Base-by-base conservation (phyloP, 2,329 filamentous ascomycete species). In the Fusarium buxicola region DNA sequence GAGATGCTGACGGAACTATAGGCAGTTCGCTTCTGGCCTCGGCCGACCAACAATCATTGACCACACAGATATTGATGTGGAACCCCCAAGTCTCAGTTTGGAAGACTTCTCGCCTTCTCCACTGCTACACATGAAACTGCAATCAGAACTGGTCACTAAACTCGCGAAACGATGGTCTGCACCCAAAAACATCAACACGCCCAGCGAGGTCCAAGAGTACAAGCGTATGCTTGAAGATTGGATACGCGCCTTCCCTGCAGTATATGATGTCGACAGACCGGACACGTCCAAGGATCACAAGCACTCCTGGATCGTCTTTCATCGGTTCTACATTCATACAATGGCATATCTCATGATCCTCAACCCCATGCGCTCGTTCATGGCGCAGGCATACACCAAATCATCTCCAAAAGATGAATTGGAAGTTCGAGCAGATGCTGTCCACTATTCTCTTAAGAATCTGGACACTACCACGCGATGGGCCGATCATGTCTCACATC, bases 341-440 rank as follows among this genome's bases (percentile, higher is more conserved):
- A 77, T 80, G 61, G 74, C 76, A 11, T 77, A 80, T 31, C 74
- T 83, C 63, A 77, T 81, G 49, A 79, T 80, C 57, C 70, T 84
- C 2, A 76, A 81, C 46, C 80, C 81, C 7, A 73, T 83, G 41
- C 80, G 83, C 40, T 70, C 76, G 2, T 82, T 77, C 60, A 78
- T 85, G 61, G 78, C 78, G 2, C 77, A 77, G 30, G 57, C 69
- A 7, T 68, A 71, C 60, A 58, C 69, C 48, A 49, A 70, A 57
- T 38, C 72, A 40, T 50, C 74, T 1, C 58, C 72, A 0, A 50
- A 64, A 0, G 71, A 74, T 7, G 76, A 81, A 18, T 65, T 75
- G 11, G 65, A 73, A 3, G 73, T 80, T 21, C 75, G 77, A 10
- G 66, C 59, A 4, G 76, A 72, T 21, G 81, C 80, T 2, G 68